Base-by-base conservation (phyloP, 164 flowering plant genomes). In the Warburgia ugandensis region DNA sequence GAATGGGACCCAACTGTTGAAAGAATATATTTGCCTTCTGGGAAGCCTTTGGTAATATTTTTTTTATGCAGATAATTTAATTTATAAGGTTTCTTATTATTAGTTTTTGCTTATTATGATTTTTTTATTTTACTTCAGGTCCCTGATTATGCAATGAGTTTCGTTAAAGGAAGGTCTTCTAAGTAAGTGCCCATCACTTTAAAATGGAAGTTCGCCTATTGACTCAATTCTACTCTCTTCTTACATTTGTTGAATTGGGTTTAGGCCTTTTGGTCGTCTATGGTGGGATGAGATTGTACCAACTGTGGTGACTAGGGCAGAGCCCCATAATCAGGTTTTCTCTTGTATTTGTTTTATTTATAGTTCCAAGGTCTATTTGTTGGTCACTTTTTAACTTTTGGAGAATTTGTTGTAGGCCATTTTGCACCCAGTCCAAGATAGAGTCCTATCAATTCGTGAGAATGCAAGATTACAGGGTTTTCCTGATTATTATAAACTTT, bases 211-310 rank as follows among this genome's bases (percentile, higher is more conserved):
- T n/a, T n/a, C n/a, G n/a, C n/a, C n/a, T n/a, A n/a, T n/a, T n/a
- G n/a, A n/a, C n/a, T n/a, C n/a, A n/a, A n/a, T n/a, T n/a, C n/a
- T n/a, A n/a, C n/a, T n/a, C n/a, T n/a, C n/a, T n/a, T n/a, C n/a
- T n/a, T n/a, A n/a, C n/a, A n/a, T n/a, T n/a, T n/a, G n/a, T n/a
- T n/a, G n/a, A n/a, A n/a, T n/a, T n/a, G n/a, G n/a, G n/a, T n/a
- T n/a, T 41, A 92, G 95, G 52, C 98, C 98, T 1, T 94, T 94
- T 62, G 80, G 63, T 0, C 78, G 95, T 4, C 20, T 86, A 9
- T 87, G 96, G 96, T 85, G 83, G 80, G 95, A 91, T 62, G 89
- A 84, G 27, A 84, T 75, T 20, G 89, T 91, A 0, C 73, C 95
- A 1, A 91, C 97, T 0, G 96, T 87, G 0, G 92, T 90, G 0